These are phyloP conservation scores for Aspergillus japonicus DNA, from an alignment of 2,329 filamentous ascomycete genomes.

Conservation along the genomic window DNA sequence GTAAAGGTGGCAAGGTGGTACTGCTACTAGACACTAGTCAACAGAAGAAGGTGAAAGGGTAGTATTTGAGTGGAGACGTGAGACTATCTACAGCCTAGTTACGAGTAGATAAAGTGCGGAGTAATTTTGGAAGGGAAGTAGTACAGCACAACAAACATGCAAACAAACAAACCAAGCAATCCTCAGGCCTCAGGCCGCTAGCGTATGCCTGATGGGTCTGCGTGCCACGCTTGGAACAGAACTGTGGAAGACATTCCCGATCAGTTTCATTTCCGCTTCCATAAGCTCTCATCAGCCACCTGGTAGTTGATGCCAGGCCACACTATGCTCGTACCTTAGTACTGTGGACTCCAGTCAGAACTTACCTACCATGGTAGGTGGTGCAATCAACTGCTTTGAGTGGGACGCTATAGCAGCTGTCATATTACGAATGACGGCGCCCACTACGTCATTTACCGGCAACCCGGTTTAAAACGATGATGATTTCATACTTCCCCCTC, in stretches of 20 bases:
- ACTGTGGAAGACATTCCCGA: background rate
- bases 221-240: background rate
- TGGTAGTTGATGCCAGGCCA: background rate
- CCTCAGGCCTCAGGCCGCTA: background rate
- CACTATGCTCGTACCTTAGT: background rate
- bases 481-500: background rate
- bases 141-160: background rate
- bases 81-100: no score
- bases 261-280: background rate
- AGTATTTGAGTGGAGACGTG: no score
- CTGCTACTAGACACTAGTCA: background rate
- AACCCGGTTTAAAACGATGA: background rate
- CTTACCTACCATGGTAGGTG: background rate
- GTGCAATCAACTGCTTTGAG: background rate
- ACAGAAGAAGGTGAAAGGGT: no score
- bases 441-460: background rate
- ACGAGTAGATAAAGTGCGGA: no score
- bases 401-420: background rate
- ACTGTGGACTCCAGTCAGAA: background rate
- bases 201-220: background rate
- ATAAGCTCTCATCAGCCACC: background rate
- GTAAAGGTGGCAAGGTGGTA: background rate
- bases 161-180: background rate
- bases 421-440: background rate
- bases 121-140: no score